Percentiles rank a stretch among this genome's conserved stretches.
Evolutionary conservation across 2,329 filamentous ascomycete genomes (phyloP).

Genomic region (Aureobasidium sp.): DNA sequence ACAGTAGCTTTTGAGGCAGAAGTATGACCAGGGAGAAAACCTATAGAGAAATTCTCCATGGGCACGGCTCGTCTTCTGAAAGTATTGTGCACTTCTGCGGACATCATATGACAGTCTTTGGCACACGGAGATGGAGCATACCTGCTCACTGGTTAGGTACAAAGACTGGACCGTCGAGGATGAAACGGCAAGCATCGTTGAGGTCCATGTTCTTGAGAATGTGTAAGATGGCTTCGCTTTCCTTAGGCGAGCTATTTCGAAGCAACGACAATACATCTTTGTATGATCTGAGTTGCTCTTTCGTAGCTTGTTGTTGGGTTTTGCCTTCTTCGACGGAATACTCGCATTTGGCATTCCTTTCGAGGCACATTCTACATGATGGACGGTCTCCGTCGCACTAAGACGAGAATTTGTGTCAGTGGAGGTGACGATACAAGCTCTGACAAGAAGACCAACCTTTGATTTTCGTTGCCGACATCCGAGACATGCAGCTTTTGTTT

Average conservation of each 20-base stretch:
- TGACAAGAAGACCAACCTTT: neutral
- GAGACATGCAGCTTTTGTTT: constrained; percentile 6
- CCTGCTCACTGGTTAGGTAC: neutral
- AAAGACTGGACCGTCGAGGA: neutral
- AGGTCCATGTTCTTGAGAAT: neutral
- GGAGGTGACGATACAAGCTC: no score
- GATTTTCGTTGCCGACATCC: neutral
- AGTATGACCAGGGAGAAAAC: no score
- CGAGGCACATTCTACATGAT: neutral
- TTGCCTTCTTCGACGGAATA: neutral
- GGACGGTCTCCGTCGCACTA: constrained; percentile 1
- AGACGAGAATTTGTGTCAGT: neutral
- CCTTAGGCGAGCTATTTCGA: neutral
- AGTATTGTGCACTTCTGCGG: no score
- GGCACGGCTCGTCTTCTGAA: no score
- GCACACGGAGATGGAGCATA: no score
- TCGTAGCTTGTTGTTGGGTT: constrained; percentile 1
- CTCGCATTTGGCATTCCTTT: neutral
- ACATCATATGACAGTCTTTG: no score
- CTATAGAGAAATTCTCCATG: no score
- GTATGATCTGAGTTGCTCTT: neutral
- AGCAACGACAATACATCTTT: neutral
- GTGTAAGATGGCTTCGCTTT: neutral
- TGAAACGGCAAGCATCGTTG: neutral
- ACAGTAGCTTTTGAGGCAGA: no score